Conservation (phyloP, 1,284 basidiomycete genomes). For the Malassezia sympodialis region DNA sequence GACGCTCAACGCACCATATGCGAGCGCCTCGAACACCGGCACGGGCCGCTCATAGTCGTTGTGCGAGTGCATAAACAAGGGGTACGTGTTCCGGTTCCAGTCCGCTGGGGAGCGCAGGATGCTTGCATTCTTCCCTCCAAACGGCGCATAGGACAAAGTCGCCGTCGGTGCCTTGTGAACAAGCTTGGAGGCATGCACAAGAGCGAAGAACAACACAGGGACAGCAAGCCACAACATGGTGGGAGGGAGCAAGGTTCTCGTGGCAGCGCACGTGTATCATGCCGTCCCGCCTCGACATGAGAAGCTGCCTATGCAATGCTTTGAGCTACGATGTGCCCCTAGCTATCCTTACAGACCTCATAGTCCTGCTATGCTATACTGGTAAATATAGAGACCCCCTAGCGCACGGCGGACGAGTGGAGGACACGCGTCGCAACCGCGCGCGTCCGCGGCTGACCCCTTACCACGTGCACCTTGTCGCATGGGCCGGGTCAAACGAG, state of each 20-base stretch:
- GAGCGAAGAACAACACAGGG: conserved; percentile 2
- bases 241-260: not conserved
- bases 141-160: not conserved
- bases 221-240: not conserved
- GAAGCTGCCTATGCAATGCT: too few relatives aligned
- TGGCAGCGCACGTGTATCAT: not conserved
- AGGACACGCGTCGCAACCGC: not conserved
- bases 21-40: conserved; percentile 28
- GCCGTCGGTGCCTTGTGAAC: not conserved
- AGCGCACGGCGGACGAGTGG: not conserved
- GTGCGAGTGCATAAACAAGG: conserved; percentile 29
- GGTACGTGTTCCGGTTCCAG: conserved; percentile 20
- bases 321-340: too few relatives aligned
- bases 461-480: not conserved
- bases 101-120: conserved; percentile 20
- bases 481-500: conserved; percentile 15
- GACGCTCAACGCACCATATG: conserved; percentile 25
- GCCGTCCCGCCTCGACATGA: not conserved
- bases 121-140: conserved; percentile 15
- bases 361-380: too few relatives aligned
- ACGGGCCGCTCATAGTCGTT: conserved; percentile 34
- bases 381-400: not conserved
- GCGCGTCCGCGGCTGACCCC: not conserved
- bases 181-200: conserved; percentile 15
- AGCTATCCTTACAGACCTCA: too few relatives aligned